phyloP scores from a whole-genome alignment of 768 basidiomycete genomes.

The Boletus rubropictus region DNA sequence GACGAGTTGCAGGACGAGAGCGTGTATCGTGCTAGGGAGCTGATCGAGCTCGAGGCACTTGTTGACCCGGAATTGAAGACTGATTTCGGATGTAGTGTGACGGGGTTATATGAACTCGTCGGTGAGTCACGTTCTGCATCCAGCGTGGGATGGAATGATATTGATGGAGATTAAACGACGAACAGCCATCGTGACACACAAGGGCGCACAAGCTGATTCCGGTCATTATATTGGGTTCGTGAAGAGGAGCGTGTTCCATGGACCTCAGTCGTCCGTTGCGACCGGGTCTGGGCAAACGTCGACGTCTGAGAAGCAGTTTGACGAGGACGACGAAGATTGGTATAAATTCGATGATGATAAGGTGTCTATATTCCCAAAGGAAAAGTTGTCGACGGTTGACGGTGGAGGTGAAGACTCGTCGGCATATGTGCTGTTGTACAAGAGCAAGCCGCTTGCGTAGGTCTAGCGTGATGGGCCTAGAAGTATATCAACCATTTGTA shows the following conservation, averaged over 20 bases:
- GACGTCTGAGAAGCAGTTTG: constrained; percentile 20
- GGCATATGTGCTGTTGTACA: constrained; percentile 87
- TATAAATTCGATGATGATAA: constrained; percentile 97
- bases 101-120: constrained; percentile 85
- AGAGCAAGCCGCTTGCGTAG: constrained; percentile 46
- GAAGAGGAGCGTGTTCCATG: constrained; percentile 68
- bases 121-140: constrained; percentile 45
- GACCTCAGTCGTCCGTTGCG: constrained; percentile 8
- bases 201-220: constrained; percentile 89
- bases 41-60: constrained; percentile 55
- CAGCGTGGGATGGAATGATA: neutral
- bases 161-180: neutral
- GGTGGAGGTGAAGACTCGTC: constrained; percentile 90
- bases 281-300: constrained; percentile 7
- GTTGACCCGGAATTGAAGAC: constrained; percentile 56
- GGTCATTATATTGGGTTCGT: constrained; percentile 96
- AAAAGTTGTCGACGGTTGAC: constrained; percentile 78
- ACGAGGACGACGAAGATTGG: constrained; percentile 77
- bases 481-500: constrained; percentile 16
- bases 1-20: constrained; percentile 56
- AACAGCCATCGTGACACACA: constrained; percentile 93
- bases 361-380: constrained; percentile 77
- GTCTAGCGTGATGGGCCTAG: constrained; percentile 1
- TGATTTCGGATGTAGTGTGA: constrained; percentile 70
- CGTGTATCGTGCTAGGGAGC: constrained; percentile 59